Evolutionary conservation across 2,329 filamentous ascomycete genomes (phyloP).

Genomic region (Stemphylium beticola): DNA sequence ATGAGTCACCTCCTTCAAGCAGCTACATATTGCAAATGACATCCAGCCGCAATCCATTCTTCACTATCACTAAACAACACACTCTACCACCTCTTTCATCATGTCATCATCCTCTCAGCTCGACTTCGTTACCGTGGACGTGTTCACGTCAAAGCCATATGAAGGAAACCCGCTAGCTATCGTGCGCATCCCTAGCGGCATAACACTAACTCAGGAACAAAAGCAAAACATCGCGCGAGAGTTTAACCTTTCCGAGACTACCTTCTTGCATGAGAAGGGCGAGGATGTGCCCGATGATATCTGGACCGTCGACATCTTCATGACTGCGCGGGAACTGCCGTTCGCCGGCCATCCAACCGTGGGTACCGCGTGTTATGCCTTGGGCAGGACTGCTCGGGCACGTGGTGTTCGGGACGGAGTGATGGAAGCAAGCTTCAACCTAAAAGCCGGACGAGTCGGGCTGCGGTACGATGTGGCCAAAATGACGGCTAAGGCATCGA

Average conservation of each 20-base stretch:
- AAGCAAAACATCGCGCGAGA: conserved; percentile 63
- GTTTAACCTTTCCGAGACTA: conserved; percentile 65
- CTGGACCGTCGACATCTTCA: conserved; percentile 63
- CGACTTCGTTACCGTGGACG: conserved; percentile 51
- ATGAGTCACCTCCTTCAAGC: conserved; percentile 15
- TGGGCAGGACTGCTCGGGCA: conserved; percentile 37
- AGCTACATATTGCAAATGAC: not conserved
- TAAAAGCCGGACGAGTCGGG: conserved; percentile 54
- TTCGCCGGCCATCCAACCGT: conserved; percentile 66
- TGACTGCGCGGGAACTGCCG: conserved; percentile 57
- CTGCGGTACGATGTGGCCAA: conserved; percentile 50
- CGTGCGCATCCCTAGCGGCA: conserved; percentile 53
- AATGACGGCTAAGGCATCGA: conserved; percentile 62
- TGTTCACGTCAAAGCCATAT: conserved; percentile 58
- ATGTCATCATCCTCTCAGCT: conserved; percentile 31
- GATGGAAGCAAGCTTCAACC: conserved; percentile 49
- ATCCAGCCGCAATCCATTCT: not conserved
- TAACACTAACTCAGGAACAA: conserved; percentile 52
- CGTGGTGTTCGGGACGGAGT: conserved; percentile 23
- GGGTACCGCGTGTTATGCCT: conserved; percentile 59
- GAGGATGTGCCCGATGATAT: conserved; percentile 25
- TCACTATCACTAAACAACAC: not conserved
- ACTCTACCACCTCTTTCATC: not conserved
- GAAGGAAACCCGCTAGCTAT: conserved; percentile 63
- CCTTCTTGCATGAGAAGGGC: conserved; percentile 57